Evolutionary conservation across 2,329 filamentous ascomycete species (phyloP), one percentile per base, ranked within the genome.

Genomic region (Ophiosphaerella herpotricha): DNA sequence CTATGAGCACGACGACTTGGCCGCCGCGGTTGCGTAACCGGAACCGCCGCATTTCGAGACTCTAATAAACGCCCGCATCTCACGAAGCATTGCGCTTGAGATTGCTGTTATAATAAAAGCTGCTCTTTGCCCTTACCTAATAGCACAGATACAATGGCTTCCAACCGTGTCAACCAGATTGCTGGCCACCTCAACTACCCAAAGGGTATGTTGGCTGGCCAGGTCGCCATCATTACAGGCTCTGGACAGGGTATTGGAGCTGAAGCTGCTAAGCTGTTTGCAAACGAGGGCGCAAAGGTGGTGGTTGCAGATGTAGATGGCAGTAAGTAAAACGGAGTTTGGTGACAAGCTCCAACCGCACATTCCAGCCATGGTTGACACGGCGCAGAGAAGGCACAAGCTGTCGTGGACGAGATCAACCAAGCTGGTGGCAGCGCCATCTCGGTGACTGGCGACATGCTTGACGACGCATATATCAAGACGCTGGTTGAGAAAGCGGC

Each of bases 181-280:
- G 83, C 87, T 33, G 82, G 82, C 54, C 90, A 95, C 74, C 83
- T 96, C 64, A 92, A 91, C 77, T 93, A 86, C 76, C 90, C 91
- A 33, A 82, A 84, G 67, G 91, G 91, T 50, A 79, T 96, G 72
- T 83, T 96, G 46, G 82, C 82, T 26, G 88, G 88, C 44, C 90
- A 96, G 71, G 85, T 88, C 13, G 91, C 91, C 66, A 95, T 96
- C 72, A 88, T 96, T 71, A 96, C 91, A 2, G 90, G 91, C 38
- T 85, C 86, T 14, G 90, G 89, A 7, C 90, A 95, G 72, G 91
- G 91, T 52, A 96, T 96, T 70, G 91, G 91, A 21, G 91, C 90
- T 24, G 91, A 96, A 75, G 82, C 87, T 29, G 91, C 91, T 7
- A 81, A 86, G 8, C 76, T 95, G 3, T 95, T 96, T 66, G 90